Conservation (phyloP, 345 rosid species). For the Nephelium lappaceum region DNA sequence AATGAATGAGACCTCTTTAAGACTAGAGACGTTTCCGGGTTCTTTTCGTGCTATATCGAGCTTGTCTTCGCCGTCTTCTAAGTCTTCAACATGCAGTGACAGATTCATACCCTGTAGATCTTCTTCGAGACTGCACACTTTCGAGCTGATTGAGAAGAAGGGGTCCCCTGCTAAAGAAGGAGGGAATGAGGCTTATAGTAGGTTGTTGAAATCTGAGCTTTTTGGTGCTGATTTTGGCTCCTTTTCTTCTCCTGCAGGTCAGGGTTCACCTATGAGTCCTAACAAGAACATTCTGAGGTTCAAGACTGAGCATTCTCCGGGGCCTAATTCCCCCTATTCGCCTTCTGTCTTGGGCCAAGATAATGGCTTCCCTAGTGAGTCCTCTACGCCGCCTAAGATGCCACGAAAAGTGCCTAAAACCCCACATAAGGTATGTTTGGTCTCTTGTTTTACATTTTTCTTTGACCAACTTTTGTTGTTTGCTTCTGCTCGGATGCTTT, state of each 20-base stretch:
- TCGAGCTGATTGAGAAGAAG: slow-evolving; percentile 79
- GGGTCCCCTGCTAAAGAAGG: slow-evolving; percentile 90
- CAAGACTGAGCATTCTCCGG: slow-evolving; percentile 70
- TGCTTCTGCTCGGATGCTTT: background rate
- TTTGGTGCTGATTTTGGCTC: slow-evolving; percentile 92
- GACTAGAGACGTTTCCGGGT: slow-evolving; percentile 61
- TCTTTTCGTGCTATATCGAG: slow-evolving; percentile 69
- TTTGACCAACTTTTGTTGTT: background rate
- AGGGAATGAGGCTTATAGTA: slow-evolving; percentile 75
- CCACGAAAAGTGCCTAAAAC: slow-evolving; percentile 95
- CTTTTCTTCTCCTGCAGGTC: slow-evolving; percentile 86
- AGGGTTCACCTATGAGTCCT: slow-evolving; percentile 74
- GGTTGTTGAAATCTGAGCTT: slow-evolving; percentile 81
- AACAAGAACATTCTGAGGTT: slow-evolving; percentile 85
- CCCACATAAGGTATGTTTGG: slow-evolving; percentile 73
- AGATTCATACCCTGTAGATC: slow-evolving; percentile 98
- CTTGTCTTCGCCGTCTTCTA: slow-evolving; percentile 75
- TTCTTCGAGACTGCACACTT: slow-evolving; percentile 84
- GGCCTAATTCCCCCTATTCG: slow-evolving; percentile 79
- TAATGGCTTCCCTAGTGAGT: slow-evolving; percentile 57
- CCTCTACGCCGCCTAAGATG: slow-evolving; percentile 82
- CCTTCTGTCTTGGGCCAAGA: slow-evolving; percentile 78
- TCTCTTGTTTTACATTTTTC: background rate
- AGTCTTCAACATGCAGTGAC: slow-evolving; percentile 72
- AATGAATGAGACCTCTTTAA: slow-evolving; percentile 72